Base-by-base conservation (phyloP, 176 grass and related monocot genomes). In the Zoysia pacifica region DNA sequence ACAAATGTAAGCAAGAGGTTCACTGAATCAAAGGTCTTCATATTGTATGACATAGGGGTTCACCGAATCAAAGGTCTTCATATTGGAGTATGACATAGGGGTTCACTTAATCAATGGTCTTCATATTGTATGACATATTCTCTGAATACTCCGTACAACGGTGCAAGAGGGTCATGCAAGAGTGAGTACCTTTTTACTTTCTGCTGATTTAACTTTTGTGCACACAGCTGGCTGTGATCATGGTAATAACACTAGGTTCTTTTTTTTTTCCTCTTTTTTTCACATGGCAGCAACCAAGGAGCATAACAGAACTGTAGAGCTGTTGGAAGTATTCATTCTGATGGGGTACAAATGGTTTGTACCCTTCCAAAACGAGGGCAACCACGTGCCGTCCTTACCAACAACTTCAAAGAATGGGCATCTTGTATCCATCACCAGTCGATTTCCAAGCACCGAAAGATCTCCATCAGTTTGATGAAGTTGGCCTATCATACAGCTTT, bases 1-100 rank as follows among this genome's bases (percentile, higher is more conserved):
- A 85, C 41, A 85, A 66, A 77, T 85, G 66, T 77, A 65, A 18
- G 7, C 65, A 67, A 85, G 65, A 77, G 11, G n/a, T 67, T 85
- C 72, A 72, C 47, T 72, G 18, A 69, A 79, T 44, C 18, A 89
- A 81, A 81, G 59, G 1, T 53, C 50, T 72, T 52, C 66, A 51
- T 77, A 84, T 74, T 74, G 7, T 74, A 75, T 88, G 58, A 46
- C 45, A 38, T 1, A 15, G 28, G 28, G 11, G n/a, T 67, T 85
- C 72, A 72, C 47, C 67, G 18, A 69, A 79, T 44, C 18, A 89
- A 81, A 81, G 59, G 1, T 53, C 50, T 72, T 52, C 66, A 51
- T 77, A 84, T 74, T 74, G 28, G 28, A 28, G 7, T 74, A 75
- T 88, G 58, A 46, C 45, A 38, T 1, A 15, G 28, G 28, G 11